Percentiles rank a stretch among this genome's conserved stretches.
Conservation (phyloP, 164 flowering plant species). For the Chimonanthus salicifolius region DNA sequence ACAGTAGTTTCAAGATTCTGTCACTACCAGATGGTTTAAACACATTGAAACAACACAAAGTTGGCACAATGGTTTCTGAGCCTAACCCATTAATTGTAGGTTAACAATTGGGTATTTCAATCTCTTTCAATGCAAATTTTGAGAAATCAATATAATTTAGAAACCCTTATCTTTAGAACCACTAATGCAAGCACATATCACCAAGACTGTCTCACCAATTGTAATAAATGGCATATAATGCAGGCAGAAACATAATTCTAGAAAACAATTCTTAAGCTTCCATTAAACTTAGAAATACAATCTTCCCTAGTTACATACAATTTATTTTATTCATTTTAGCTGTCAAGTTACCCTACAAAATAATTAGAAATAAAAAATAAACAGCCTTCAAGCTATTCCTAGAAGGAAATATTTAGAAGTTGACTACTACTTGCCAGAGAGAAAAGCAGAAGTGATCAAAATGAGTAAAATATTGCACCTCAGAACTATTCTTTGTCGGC, state of each 20-base stretch:
- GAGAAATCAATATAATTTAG: neutral
- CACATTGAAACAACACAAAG: neutral
- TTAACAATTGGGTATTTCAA: neutral
- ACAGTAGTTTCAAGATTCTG: neutral
- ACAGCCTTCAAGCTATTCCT: neutral
- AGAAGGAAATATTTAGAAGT: neutral
- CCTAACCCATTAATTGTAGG: neutral
- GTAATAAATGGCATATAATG: neutral
- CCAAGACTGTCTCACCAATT: neutral
- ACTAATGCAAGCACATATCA: no score
- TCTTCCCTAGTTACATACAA: neutral
- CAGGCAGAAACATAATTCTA: neutral
- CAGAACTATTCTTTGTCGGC: constrained; percentile 44
- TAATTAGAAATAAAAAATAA: no score
- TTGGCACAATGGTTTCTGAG: neutral
- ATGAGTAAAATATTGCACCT: constrained; percentile 37
- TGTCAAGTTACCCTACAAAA: no score
- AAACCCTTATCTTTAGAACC: neutral
- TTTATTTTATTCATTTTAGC: no score
- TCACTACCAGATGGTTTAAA: neutral
- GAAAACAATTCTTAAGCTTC: neutral
- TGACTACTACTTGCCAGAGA: neutral
- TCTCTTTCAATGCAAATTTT: neutral
- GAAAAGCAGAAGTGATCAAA: neutral
- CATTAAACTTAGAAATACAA: neutral